Evolutionary conservation across 2,329 filamentous ascomycete genomes (phyloP).

Genomic region (Didymella pomorum): DNA sequence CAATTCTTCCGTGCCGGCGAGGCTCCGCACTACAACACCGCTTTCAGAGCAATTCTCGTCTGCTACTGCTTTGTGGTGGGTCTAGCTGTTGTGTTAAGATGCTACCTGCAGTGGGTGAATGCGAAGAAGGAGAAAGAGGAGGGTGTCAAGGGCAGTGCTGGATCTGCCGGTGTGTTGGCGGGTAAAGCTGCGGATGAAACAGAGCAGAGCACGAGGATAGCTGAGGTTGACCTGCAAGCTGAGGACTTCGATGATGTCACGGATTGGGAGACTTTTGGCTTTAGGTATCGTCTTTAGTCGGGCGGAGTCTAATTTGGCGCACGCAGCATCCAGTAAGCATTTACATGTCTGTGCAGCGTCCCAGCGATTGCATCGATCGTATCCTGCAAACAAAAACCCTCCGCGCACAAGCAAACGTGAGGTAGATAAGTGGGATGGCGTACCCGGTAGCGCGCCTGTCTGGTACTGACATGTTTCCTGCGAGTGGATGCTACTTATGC

Average conservation of each 20-base stretch:
- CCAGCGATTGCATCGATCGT: too few relatives aligned
- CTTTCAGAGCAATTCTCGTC: slow-evolving; percentile 11
- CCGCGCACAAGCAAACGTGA: background rate
- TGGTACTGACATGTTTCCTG: background rate
- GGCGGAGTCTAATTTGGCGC: background rate
- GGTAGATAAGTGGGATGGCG: background rate
- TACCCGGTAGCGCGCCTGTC: background rate
- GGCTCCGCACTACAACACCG: slow-evolving; percentile 11
- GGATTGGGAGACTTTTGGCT: slow-evolving; percentile 37
- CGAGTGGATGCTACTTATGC: too few relatives aligned
- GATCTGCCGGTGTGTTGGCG: slow-evolving; percentile 29
- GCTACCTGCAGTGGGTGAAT: slow-evolving; percentile 33
- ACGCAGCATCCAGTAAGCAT: background rate
- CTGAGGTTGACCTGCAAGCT: slow-evolving; percentile 22
- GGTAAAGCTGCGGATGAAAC: slow-evolving; percentile 23
- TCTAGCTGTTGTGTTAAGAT: slow-evolving; percentile 30
- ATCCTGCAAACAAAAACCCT: too few relatives aligned
- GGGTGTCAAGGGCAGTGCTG: slow-evolving; percentile 31
- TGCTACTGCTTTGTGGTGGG: slow-evolving; percentile 45
- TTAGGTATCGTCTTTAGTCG: slow-evolving; percentile 32
- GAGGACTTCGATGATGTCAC: slow-evolving; percentile 41
- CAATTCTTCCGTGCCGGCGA: slow-evolving; percentile 7
- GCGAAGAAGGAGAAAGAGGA: slow-evolving; percentile 30
- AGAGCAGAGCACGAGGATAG: slow-evolving; percentile 3
- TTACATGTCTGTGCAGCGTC: too few relatives aligned